Conservation (phyloP, 176 grass and related monocot genomes). For the Alopecurus myosuroides region DNA sequence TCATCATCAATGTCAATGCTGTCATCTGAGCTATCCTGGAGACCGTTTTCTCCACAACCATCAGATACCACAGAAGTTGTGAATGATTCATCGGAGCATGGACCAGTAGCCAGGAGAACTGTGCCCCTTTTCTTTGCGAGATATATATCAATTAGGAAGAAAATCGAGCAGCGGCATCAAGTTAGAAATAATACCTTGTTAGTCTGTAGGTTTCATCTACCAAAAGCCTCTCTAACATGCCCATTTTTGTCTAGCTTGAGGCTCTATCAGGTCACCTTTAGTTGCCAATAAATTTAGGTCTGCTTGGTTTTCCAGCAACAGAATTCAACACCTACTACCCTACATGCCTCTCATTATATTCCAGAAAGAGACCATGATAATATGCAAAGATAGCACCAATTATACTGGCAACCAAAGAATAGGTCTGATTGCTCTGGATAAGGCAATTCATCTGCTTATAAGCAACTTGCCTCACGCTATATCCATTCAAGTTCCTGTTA, state of each 20-base stretch:
- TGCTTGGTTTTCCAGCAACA: neutral
- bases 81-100: neutral
- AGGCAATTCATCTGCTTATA: neutral
- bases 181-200: neutral
- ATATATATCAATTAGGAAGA: neutral
- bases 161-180: neutral
- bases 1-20: no score
- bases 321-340: neutral
- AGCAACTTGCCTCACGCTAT: neutral
- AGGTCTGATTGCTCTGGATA: neutral
- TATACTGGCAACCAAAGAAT: neutral
- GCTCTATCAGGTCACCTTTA: neutral
- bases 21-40: no score
- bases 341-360: neutral
- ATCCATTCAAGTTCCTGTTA: neutral
- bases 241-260: neutral
- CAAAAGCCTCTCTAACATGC: neutral
- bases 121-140: neutral
- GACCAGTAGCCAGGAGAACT: neutral
- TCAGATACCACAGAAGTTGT: no score
- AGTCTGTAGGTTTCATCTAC: no score
- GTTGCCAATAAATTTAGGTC: neutral
- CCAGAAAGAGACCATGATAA: neutral
- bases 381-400: neutral
- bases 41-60: no score